Evolutionary conservation across 345 rosid genomes (phyloP), one percentile per base, ranked within the genome.

Genomic region (Sisymbrium irio): DNA sequence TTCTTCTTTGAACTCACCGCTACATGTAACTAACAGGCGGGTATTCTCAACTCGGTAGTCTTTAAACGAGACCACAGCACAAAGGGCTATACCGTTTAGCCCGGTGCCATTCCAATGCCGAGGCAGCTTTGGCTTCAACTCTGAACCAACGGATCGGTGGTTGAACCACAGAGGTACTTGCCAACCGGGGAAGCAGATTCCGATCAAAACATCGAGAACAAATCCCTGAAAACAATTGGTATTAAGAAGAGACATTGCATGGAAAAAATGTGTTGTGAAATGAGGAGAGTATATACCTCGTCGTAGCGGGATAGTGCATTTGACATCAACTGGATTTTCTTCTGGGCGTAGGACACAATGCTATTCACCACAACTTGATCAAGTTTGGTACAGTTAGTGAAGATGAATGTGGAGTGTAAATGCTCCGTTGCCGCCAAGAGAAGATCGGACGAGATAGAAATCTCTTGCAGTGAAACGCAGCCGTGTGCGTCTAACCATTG

Each of bases 251-350:
- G n/a, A n/a, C n/a, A n/a, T n/a, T n/a, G n/a, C n/a, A n/a, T n/a
- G n/a, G n/a, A n/a, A n/a, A n/a, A n/a, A n/a, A n/a, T n/a, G n/a
- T n/a, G n/a, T n/a, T n/a, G n/a, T n/a, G n/a, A n/a, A 32, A 4
- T 22, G 47, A n/a, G n/a, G n/a, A n/a, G n/a, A n/a, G 27, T n/a
- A 32, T n/a, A 45, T 65, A 73, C 77, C 77, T 65, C 55, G n/a
- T 73, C 65, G 2, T 65, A 37, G 65, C 35, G 65, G 3, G 47
- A 14, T n/a, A 45, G 2, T 44, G 71, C 64, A 55, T 53, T 36
- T 55, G 76, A 62, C 62, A 61, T 27, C 3, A 36, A 42, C 12
- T 42, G 57, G 18, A 64, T 64, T 40, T 63, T 73, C 51, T 30
- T 73, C 25, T 47, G 77, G 7, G 13, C 18, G 2, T 55, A 64